Base-by-base conservation (phyloP, 208 protist species). In the Trypanosoma cruzi region DNA sequence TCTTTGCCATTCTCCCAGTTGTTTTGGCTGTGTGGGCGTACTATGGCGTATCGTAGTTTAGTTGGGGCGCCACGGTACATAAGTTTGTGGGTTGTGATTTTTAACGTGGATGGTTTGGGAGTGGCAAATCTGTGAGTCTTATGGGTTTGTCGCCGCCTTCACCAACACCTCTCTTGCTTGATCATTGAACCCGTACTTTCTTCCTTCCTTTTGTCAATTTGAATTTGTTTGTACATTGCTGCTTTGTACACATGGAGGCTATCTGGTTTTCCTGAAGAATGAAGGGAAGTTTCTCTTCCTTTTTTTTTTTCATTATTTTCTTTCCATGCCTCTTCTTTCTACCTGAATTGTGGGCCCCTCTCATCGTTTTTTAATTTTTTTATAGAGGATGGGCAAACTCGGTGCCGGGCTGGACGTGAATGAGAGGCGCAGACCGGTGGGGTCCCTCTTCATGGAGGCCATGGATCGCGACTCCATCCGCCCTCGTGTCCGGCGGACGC, bases 371-470 rank as follows among this genome's bases (percentile, higher is more conserved):
- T 59, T 10, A 55, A 69, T 71, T 55, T 63, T 66, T 65, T 64
- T 54, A 31, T 10, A 29, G 42, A 53, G 49, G 36, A 81, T 78
- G 68, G 61, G 79, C 57, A 87, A 81, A 52, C 83, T 75, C 2
- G 75, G 85, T 63, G 66, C 66, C 42, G 83, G 88, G 28, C 50
- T 88, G n/a, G 77, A 90, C 44, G 81, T 53, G 24, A 76, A 87
- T 48, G 52, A 59, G 20, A 69, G 68, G 36, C 63, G 54, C 63
- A 87, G 81, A 56, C 88, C 85, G 4, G 79, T 86, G 2, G 88
- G 88, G 14, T 89, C 88, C 2, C 77, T 92, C 48, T 94, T 94
- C 58, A 69, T 90, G 44, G 66, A 71, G 37, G 48, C 78, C 14
- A 79, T 94, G 65, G 88, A 86, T 64, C 32, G 64, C 4, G 84